Evolutionary conservation across 164 flowering plant species (phyloP).

Genomic region (Stephania cephalantha): DNA sequence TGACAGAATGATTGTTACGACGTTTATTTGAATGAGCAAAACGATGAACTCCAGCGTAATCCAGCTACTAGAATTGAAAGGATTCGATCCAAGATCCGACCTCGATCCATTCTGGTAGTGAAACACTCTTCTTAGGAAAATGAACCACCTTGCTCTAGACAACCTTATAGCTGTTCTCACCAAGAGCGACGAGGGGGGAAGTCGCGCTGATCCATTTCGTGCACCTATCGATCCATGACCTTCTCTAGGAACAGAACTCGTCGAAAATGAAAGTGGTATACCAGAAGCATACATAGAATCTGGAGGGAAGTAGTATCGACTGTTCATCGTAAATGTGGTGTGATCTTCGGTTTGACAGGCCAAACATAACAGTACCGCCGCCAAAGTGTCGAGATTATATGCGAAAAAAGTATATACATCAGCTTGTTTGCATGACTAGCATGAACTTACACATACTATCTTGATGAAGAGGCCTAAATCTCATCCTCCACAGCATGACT

Average conservation of each 20-base stretch:
- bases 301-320: slow-evolving; percentile 36
- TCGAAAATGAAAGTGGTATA: slow-evolving; percentile 27
- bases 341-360: background rate
- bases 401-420: background rate
- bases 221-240: slow-evolving; percentile 13
- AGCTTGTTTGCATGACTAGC: background rate
- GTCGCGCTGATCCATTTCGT: slow-evolving; percentile 25
- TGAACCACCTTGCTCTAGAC: slow-evolving; percentile 86
- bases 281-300: slow-evolving; percentile 32
- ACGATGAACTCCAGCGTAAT: slow-evolving; percentile 61
- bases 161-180: slow-evolving; percentile 64
- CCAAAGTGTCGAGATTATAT: background rate
- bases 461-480: background rate
- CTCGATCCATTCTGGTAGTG: slow-evolving; percentile 89
- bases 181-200: slow-evolving; percentile 38
- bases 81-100: slow-evolving; percentile 78
- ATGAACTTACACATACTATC: background rate
- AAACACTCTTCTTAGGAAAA: slow-evolving; percentile 75
- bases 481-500: background rate
- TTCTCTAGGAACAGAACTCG: slow-evolving; percentile 25
- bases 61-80: slow-evolving; percentile 77
- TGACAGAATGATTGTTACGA: slow-evolving; percentile 39
- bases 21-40: slow-evolving; percentile 52
- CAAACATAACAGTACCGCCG: background rate
- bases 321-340: slow-evolving; percentile 32